Conservation (phyloP, 805 yeast species). For the Lipomyces kockii region DNA sequence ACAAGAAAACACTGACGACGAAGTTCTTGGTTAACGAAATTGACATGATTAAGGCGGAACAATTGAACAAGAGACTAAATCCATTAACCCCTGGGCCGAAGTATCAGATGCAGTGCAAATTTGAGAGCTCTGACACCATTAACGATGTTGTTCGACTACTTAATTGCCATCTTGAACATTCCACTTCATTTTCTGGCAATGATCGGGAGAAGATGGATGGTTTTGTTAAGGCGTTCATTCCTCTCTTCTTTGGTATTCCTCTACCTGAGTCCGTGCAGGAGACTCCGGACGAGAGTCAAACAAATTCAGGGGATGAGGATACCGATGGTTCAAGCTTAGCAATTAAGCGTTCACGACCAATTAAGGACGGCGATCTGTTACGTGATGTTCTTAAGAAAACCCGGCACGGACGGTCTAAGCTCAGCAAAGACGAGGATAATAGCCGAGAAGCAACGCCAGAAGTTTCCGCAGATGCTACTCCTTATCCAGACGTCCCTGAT, state of each 20-base stretch:
- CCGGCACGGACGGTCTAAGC: conserved; percentile 29
- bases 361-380: conserved; percentile 48
- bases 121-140: conserved; percentile 69
- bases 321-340: conserved; percentile 24
- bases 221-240: conserved; percentile 70
- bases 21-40: conserved; percentile 90
- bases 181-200: conserved; percentile 73
- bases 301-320: conserved; percentile 29
- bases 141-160: conserved; percentile 74
- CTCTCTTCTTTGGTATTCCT: conserved; percentile 63
- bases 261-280: conserved; percentile 53
- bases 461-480: conserved; percentile 30
- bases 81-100: conserved; percentile 89
- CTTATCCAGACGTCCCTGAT: conserved; percentile 21
- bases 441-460: conserved; percentile 36
- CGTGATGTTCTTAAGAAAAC: conserved; percentile 56
- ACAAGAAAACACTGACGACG: conserved; percentile 86
- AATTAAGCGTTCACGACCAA: not conserved
- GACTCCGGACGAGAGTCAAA: conserved; percentile 33
- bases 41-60: conserved; percentile 89
- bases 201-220: conserved; percentile 79
- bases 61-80: conserved; percentile 79
- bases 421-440: conserved; percentile 26
- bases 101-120: conserved; percentile 65
- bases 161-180: conserved; percentile 66